A percentile compares a stretch with the other conserved stretches of the same genome.
Conservation (phyloP, 169 alveolate genomes). For the Plasmodium sp. region DNA sequence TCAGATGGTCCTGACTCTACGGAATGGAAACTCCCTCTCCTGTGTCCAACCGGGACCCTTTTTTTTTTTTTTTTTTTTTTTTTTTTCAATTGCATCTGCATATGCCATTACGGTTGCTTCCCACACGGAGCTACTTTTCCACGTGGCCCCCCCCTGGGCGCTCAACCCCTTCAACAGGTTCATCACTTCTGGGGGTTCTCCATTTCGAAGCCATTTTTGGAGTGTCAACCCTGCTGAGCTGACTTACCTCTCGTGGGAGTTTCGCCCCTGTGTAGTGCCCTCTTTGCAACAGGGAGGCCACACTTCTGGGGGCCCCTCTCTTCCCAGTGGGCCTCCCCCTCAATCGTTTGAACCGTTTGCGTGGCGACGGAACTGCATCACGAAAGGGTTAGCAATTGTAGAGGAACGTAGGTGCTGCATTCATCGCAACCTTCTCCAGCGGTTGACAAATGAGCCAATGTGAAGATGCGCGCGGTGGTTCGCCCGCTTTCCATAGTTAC, state of each 20-base stretch:
- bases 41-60: neutral
- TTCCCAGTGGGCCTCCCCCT: neutral
- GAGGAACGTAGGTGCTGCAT: neutral
- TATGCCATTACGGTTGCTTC: neutral
- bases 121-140: neutral
- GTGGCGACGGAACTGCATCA: neutral
- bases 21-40: neutral
- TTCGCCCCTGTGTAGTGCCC: neutral
- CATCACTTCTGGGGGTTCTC: neutral
- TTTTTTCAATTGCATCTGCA: neutral
- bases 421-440: neutral
- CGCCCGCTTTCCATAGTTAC: neutral
- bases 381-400: neutral
- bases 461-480: neutral
- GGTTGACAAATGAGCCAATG: neutral
- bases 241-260: neutral
- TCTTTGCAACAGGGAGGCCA: neutral
- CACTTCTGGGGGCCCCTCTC: neutral
- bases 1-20: neutral
- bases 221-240: neutral
- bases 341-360: neutral
- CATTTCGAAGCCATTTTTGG: neutral
- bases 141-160: neutral
- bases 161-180: neutral
- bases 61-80: slow-evolving; percentile 21